Evolutionary conservation across 140 eudicot species (phyloP).

Genomic region (Cichorium intybus): DNA sequence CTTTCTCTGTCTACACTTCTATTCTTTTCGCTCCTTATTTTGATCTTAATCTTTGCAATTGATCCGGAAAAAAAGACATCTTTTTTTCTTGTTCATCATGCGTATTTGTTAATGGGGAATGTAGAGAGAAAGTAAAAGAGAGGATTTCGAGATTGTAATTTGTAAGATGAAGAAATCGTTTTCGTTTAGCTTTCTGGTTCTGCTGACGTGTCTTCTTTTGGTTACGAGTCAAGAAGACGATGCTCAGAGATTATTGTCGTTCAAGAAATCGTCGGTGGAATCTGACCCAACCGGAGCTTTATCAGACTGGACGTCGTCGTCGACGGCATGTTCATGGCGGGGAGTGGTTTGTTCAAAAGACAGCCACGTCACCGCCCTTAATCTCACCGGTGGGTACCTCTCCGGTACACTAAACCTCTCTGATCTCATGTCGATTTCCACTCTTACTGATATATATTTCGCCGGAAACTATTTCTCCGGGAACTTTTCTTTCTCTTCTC

Average conservation of each 20-base stretch:
- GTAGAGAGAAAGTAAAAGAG: slow-evolving; percentile 20
- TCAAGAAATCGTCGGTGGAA: slow-evolving; percentile 56
- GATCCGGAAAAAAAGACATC: slow-evolving; percentile 13
- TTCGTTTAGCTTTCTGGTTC: slow-evolving; percentile 21
- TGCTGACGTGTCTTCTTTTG: slow-evolving; percentile 27
- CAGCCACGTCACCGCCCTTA: slow-evolving; percentile 35
- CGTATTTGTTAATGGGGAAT: slow-evolving; percentile 28
- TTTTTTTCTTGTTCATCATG: slow-evolving; percentile 37
- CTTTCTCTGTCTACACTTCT: not conserved
- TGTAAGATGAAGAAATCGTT: slow-evolving; percentile 6
- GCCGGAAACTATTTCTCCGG: slow-evolving; percentile 70
- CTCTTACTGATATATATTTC: slow-evolving; percentile 41
- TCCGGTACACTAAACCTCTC: slow-evolving; percentile 55
- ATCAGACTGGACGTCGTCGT: slow-evolving; percentile 48
- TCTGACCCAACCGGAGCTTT: slow-evolving; percentile 60
- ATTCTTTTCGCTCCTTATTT: slow-evolving; percentile 19
- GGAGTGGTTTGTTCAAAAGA: slow-evolving; percentile 55
- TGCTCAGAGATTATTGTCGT: slow-evolving; percentile 36
- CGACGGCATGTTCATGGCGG: slow-evolving; percentile 64
- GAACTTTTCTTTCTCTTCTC: slow-evolving; percentile 48
- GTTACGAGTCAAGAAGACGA: slow-evolving; percentile 36
- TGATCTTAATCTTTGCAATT: slow-evolving; percentile 11
- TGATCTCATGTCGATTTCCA: slow-evolving; percentile 45
- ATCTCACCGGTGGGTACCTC: slow-evolving; percentile 46
- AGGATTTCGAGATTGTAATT: slow-evolving; percentile 9